phyloP scores from a whole-genome alignment of 192 early-diverging fungal genomes.

The Coemansia sp. region DNA sequence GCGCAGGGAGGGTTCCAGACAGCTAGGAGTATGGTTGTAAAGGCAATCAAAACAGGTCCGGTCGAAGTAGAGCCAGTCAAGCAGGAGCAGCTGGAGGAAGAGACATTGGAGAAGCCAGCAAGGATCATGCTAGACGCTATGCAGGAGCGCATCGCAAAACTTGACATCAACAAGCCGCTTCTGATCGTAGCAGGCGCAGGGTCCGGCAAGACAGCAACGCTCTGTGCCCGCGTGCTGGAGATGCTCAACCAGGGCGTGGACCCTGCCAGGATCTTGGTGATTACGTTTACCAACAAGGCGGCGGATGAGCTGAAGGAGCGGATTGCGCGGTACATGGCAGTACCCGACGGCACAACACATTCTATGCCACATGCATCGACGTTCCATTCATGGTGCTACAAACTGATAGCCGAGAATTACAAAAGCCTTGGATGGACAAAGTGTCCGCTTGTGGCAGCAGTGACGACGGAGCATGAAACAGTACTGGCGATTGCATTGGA shows the following conservation, averaged over 20 bases:
- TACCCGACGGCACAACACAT: neutral
- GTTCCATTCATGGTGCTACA: constrained; percentile 54
- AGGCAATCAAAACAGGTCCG: neutral
- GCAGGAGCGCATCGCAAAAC: constrained; percentile 37
- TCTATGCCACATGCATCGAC: constrained; percentile 40
- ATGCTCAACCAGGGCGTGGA: constrained; percentile 38
- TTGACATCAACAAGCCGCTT: constrained; percentile 41
- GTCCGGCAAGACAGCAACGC: constrained; percentile 50
- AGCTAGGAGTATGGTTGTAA: neutral
- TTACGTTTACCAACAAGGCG: constrained; percentile 58
- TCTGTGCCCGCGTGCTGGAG: constrained; percentile 50
- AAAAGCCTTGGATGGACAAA: constrained; percentile 4
- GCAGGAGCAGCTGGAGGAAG: too few species aligned
- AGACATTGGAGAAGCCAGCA: neutral
- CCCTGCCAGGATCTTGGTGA: constrained; percentile 30
- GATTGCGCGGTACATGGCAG: constrained; percentile 27
- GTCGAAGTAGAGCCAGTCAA: too few species aligned
- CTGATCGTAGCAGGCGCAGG: constrained; percentile 51
- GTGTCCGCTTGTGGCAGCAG: constrained; percentile 36
- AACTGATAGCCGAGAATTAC: constrained; percentile 25
- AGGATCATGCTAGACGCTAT: constrained; percentile 18
- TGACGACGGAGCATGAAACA: constrained; percentile 34
- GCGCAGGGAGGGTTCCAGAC: constrained; percentile 1
- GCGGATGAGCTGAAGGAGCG: constrained; percentile 44
- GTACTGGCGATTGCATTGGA: constrained; percentile 19